These are phyloP conservation scores for Ulmus americana DNA, from an alignment of 331 rosid genomes.

Conservation along the genomic window DNA sequence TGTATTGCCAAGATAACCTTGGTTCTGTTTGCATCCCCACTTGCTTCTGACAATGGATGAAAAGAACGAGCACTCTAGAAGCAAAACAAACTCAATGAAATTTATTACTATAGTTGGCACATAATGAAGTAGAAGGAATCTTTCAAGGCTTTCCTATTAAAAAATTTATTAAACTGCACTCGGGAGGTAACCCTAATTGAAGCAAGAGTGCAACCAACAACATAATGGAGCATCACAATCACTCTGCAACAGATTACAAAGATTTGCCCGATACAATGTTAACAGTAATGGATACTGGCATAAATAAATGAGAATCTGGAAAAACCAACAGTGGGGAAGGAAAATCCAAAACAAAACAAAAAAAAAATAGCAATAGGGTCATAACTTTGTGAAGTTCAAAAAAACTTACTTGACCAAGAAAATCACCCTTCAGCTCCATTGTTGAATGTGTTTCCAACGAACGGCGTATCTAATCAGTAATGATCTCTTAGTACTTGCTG, in stretches of 20 bases:
- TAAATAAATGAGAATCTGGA: conserved; percentile 2
- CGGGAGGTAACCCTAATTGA: background rate
- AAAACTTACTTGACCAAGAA: conserved; percentile 35
- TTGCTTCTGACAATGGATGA: conserved; percentile 3
- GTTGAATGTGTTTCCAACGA: conserved; percentile 24
- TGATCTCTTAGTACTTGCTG: conserved; percentile 18
- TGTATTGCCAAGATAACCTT: conserved; percentile 3
- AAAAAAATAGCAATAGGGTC: conserved; percentile 11
- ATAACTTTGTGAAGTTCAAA: conserved; percentile 23
- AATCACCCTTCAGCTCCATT: conserved; percentile 34
- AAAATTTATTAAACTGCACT: background rate
- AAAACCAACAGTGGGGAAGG: conserved; percentile 17
- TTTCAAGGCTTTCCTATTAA: background rate
- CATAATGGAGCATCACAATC: background rate
- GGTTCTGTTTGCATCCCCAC: background rate
- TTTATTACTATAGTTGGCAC: background rate
- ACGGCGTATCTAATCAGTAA: conserved; percentile 20
- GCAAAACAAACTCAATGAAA: background rate
- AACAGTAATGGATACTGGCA: conserved; percentile 5
- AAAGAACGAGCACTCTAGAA: background rate
- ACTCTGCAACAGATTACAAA: conserved; percentile 10
- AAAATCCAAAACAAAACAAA: conserved; percentile 16
- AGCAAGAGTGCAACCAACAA: background rate
- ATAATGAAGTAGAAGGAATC: background rate
- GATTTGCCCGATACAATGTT: conserved; percentile 10